Evolutionary conservation across 352 stramenopile genomes (phyloP).

Genomic region (Thraustochytrium striatum): DNA sequence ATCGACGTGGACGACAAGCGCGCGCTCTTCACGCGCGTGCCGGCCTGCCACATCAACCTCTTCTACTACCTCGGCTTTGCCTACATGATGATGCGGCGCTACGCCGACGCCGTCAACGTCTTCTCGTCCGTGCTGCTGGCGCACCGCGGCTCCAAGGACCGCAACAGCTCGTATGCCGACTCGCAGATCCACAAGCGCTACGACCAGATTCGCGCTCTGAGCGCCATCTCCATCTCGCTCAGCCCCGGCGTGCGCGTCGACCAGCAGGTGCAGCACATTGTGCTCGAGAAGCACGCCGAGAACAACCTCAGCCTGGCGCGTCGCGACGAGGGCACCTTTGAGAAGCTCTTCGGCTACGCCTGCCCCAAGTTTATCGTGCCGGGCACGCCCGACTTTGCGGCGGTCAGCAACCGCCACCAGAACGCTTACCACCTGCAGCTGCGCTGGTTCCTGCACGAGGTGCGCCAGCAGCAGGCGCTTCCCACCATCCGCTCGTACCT

Average conservation of each 20-base stretch:
- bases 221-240: slow-evolving; percentile 80
- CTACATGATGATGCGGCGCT: slow-evolving; percentile 94
- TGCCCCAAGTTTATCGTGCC: slow-evolving; percentile 91
- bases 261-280: slow-evolving; percentile 65
- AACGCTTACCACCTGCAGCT: slow-evolving; percentile 65
- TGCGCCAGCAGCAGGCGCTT: slow-evolving; percentile 72
- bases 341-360: slow-evolving; percentile 83
- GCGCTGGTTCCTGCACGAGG: slow-evolving; percentile 79
- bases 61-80: slow-evolving; percentile 95
- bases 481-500: slow-evolving; percentile 87
- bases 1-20: slow-evolving; percentile 81
- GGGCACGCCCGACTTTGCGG: slow-evolving; percentile 60
- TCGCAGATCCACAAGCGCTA: slow-evolving; percentile 90
- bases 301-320: slow-evolving; percentile 66
- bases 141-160: slow-evolving; percentile 69
- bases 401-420: slow-evolving; percentile 45
- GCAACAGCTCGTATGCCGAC: slow-evolving; percentile 63
- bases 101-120: slow-evolving; percentile 75
- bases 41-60: slow-evolving; percentile 84
- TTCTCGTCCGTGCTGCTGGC: slow-evolving; percentile 71
- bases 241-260: slow-evolving; percentile 67
- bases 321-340: slow-evolving; percentile 62
- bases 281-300: slow-evolving; percentile 87
- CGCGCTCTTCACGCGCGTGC: slow-evolving; percentile 81
- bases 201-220: slow-evolving; percentile 87